A percentile compares a stretch with the other conserved stretches of the same genome.
Conservation (phyloP, 306 rosid genomes). For the Inga laurina region DNA sequence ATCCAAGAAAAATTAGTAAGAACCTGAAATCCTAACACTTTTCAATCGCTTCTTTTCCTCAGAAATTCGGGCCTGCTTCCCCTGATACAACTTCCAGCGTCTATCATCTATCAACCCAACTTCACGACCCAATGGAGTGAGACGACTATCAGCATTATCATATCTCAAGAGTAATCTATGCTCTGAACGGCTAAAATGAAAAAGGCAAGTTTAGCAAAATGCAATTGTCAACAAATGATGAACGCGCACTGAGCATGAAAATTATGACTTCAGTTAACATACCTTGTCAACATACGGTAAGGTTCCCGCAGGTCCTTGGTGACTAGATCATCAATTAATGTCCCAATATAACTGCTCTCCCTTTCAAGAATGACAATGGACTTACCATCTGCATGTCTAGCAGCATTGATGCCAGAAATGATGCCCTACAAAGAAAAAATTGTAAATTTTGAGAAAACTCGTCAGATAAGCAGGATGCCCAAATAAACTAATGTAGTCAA, state of each 20-base stretch:
- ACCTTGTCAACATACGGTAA: slow-evolving; percentile 19
- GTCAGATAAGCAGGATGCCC: slow-evolving; percentile 19
- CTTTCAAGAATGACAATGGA: slow-evolving; percentile 89
- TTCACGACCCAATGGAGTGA: slow-evolving; percentile 88
- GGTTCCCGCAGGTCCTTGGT: slow-evolving; percentile 24
- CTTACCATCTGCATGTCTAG: slow-evolving; percentile 84
- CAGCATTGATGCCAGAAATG: slow-evolving; percentile 91
- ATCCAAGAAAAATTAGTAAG: slow-evolving; percentile 14
- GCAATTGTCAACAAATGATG: slow-evolving; percentile 8
- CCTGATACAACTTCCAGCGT: slow-evolving; percentile 89
- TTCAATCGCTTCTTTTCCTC: slow-evolving; percentile 89
- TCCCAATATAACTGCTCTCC: slow-evolving; percentile 91
- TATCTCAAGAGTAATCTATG: slow-evolving; percentile 93
- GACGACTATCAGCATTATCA: slow-evolving; percentile 97
- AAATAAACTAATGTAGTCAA: slow-evolving; percentile 18
- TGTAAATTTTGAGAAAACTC: slow-evolving; percentile 26
- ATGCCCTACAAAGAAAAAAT: slow-evolving; percentile 62
- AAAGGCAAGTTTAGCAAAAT: slow-evolving; percentile 14
- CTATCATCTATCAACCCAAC: slow-evolving; percentile 93
- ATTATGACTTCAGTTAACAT: slow-evolving; percentile 8
- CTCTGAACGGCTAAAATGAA: slow-evolving; percentile 84
- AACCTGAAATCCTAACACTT: slow-evolving; percentile 83
- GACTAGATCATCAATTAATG: slow-evolving; percentile 65
- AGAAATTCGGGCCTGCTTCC: slow-evolving; percentile 77
- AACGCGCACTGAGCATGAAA: slow-evolving; percentile 9